phyloP scores from a whole-genome alignment of 805 yeast species.

The Barnettozyma wickerhamii region DNA sequence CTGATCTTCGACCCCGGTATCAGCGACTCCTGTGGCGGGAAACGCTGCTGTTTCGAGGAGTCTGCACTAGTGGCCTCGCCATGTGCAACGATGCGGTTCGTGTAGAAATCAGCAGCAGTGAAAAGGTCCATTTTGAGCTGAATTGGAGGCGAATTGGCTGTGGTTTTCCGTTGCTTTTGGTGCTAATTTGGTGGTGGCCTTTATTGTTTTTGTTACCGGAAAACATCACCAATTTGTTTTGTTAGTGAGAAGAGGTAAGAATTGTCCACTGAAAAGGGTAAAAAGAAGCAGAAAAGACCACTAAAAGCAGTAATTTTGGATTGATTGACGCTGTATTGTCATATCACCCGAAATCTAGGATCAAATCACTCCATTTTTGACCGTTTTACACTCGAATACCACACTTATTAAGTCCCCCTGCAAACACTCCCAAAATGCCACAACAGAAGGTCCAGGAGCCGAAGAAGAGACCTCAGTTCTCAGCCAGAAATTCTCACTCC shows the following conservation, averaged over 20 bases:
- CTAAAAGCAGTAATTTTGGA: too few species aligned
- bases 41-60: neutral
- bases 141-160: neutral
- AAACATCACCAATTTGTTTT: too few species aligned
- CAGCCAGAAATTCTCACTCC: constrained; percentile 18
- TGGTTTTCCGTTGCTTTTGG: neutral
- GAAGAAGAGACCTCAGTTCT: constrained; percentile 16
- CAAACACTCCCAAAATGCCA: constrained; percentile 3
- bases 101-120: constrained; percentile 40
- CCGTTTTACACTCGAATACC: neutral
- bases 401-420: neutral
- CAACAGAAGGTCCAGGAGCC: constrained; percentile 7
- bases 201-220: too few species aligned
- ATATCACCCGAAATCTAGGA: neutral
- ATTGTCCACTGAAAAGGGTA: too few species aligned
- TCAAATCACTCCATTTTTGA: neutral
- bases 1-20: constrained; percentile 42
- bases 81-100: constrained; percentile 33
- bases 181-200: neutral
- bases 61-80: neutral
- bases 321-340: too few species aligned
- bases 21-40: constrained; percentile 3
- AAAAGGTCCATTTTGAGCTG: constrained; percentile 47
- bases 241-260: too few species aligned
- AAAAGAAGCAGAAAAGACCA: too few species aligned